These are phyloP conservation scores for Kurtzmaniella quercitrusa DNA, from an alignment of 1,139 yeast genomes.

Conservation along the genomic window DNA sequence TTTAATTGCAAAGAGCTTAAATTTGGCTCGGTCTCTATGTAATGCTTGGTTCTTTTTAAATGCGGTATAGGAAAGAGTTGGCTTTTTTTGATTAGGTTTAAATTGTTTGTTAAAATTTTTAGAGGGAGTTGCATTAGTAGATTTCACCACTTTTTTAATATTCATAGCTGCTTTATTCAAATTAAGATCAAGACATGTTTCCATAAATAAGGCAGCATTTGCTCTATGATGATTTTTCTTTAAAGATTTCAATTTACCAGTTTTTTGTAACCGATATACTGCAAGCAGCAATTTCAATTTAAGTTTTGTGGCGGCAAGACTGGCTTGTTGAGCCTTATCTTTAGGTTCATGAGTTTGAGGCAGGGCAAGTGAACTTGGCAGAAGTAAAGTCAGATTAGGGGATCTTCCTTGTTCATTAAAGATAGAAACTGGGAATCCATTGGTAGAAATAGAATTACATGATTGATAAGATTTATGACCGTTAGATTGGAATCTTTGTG, in stretches of 20 bases:
- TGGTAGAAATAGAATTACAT: background rate
- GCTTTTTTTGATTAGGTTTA: conserved; percentile 10
- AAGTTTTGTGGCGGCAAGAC: conserved; percentile 56
- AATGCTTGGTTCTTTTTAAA: conserved; percentile 12
- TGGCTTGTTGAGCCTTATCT: conserved; percentile 21
- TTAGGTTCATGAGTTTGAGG: conserved; percentile 4
- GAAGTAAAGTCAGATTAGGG: conserved; percentile 6
- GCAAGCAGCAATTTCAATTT: conserved; percentile 75
- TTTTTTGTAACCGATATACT: conserved; percentile 56
- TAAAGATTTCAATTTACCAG: conserved; percentile 3
- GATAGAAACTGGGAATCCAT: background rate
- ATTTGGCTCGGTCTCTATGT: conserved; percentile 13
- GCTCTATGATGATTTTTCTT: background rate
- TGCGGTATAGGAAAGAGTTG: conserved; percentile 21
- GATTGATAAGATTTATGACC: background rate
- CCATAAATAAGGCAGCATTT: background rate
- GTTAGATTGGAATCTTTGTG: background rate
- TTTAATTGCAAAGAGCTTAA: conserved; percentile 32
- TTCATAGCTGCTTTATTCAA: background rate
- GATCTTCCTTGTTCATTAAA: conserved; percentile 6
- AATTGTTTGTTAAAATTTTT: conserved; percentile 11
- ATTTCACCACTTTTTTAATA: background rate
- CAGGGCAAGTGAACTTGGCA: conserved; percentile 4
- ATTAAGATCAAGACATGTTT: conserved; percentile 3
- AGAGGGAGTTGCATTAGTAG: conserved; percentile 1